phyloP scores from a whole-genome alignment of 306 rosid genomes.

The Prunus dulcis region DNA sequence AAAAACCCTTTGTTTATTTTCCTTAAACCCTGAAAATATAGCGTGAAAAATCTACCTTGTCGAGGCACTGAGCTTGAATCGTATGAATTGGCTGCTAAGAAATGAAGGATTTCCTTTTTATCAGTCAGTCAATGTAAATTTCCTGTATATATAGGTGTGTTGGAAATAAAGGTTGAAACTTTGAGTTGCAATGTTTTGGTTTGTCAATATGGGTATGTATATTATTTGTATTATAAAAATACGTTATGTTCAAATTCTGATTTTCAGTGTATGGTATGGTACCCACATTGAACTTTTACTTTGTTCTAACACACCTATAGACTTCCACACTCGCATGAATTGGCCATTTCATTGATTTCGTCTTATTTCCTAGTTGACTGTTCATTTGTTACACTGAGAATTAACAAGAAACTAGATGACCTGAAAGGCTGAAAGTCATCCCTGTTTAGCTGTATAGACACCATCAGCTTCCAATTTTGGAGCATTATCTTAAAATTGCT shows the following conservation, averaged over 20 bases:
- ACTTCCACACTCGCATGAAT: neutral
- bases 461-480: neutral
- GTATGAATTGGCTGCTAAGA: neutral
- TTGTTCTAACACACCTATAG: neutral
- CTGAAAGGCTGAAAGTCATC: neutral
- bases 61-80: too few relatives aligned
- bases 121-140: neutral
- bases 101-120: neutral
- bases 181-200: neutral
- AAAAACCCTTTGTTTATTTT: neutral
- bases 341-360: neutral
- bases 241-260: neutral
- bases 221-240: too few relatives aligned
- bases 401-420: neutral
- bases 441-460: neutral
- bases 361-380: neutral
- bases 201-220: neutral
- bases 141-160: neutral
- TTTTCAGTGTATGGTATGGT: neutral
- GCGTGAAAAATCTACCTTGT: neutral
- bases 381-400: neutral
- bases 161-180: neutral
- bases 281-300: neutral
- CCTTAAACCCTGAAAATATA: neutral
- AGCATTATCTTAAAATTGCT: neutral